Evolutionary conservation across 495 filamentous ascomycete species (phyloP), one percentile per base, ranked within the genome.

Genomic region (Penicillium malachiteum): DNA sequence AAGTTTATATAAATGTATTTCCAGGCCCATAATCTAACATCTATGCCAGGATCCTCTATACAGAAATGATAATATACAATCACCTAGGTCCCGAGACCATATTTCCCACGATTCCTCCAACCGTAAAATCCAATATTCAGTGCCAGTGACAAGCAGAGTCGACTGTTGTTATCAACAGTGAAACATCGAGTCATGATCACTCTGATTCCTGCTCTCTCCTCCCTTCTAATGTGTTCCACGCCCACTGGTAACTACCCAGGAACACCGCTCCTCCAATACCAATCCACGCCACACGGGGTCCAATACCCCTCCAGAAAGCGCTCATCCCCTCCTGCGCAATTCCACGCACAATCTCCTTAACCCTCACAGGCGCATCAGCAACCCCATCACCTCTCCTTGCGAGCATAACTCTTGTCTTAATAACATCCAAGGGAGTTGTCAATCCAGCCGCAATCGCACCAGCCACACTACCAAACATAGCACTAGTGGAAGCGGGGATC

Each of bases 331-430:
- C 85, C 43, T 72, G 75, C 59, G 90, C 74, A 40, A 97, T 88
- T 26, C 80, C 76, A 48, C 71, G 75, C 56, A 93, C 72, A 52
- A 96, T 77, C 17, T 72, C 71, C 41, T 71, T 59, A 18, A 89
- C 76, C 11, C 79, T 73, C 60, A 85, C 78, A 45, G 80, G 79
- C 41, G 81, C 71, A 4, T 54, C 60, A 4, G 47, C 71, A 45
- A 71, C 71, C 1, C 62, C 69, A 47, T 72, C 71, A 1, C 62
- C 69, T 7, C 75, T 62, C 33, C 77, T 73, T 26, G 88, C 87
- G 66, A 98, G 75, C 94, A 98, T 98, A 71, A 98, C 84, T 54
- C 94, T 78, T 56, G 94, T 98, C 81, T 98, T 98, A 57, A 97
- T 80, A 59, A 97, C 94, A 74, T 98, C 94, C 58, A 98, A 65